Evolutionary conservation across 192 early-diverging fungal genomes (phyloP).

Genomic region (Funneliformis mosseae): DNA sequence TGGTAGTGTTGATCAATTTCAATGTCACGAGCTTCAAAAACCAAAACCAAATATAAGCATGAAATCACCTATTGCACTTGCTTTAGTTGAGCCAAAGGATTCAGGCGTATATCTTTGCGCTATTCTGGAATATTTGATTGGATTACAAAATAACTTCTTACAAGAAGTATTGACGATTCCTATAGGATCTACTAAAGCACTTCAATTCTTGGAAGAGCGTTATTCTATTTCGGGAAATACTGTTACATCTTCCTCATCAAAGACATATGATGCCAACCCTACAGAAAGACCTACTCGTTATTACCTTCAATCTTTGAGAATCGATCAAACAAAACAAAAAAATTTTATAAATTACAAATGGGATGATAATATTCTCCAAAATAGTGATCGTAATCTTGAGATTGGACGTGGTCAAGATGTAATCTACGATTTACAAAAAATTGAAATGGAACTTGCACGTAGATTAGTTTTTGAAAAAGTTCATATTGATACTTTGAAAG

Average conservation of each 20-base stretch:
- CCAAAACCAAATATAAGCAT: neutral
- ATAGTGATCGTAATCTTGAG: constrained; percentile 22
- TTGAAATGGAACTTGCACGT: constrained; percentile 27
- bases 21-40: constrained; percentile 19
- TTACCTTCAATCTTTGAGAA: neutral
- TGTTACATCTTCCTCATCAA: neutral
- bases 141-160: constrained; percentile 33
- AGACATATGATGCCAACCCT: neutral
- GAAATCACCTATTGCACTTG: constrained; percentile 7
- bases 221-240: neutral
- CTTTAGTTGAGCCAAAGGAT: constrained; percentile 23
- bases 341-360: constrained; percentile 23
- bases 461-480: constrained; percentile 29
- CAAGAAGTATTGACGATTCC: constrained; percentile 20
- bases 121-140: constrained; percentile 17
- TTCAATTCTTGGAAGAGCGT: constrained; percentile 21
- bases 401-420: constrained; percentile 29
- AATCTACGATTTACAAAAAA: constrained; percentile 29
- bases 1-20: neutral
- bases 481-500: constrained; percentile 13
- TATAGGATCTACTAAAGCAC: neutral
- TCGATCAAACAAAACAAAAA: neutral
- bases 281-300: neutral
- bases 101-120: constrained; percentile 18
- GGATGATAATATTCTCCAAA: constrained; percentile 21